Percentiles rank a stretch among this genome's conserved stretches.
Evolutionary conservation across 768 basidiomycete genomes (phyloP).

Genomic region (Leucocoprinus birnbaumii): DNA sequence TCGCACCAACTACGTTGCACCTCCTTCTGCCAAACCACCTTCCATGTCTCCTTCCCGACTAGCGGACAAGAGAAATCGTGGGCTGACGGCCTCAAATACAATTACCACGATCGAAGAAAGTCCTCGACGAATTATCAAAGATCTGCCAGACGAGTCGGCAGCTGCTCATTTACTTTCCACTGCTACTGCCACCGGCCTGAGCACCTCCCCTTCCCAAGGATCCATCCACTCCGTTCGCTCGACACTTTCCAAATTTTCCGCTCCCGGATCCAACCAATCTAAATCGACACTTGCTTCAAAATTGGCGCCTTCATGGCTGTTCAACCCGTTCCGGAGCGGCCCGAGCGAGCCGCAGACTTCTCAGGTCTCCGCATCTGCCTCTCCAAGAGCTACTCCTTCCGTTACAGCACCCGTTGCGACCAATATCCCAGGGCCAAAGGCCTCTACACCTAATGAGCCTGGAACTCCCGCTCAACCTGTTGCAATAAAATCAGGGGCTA

Average conservation of each 20-base stretch:
- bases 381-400: conserved; percentile 24
- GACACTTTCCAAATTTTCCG: conserved; percentile 27
- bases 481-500: conserved; percentile 36
- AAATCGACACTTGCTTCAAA: conserved; percentile 51
- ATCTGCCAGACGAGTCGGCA: conserved; percentile 48
- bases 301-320: conserved; percentile 74
- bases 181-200: conserved; percentile 32
- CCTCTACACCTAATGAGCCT: conserved; percentile 18
- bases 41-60: conserved; percentile 40
- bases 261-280: conserved; percentile 19
- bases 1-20: conserved; percentile 33
- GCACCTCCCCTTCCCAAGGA: conserved; percentile 63
- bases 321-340: conserved; percentile 68
- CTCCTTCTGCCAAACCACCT: conserved; percentile 17
- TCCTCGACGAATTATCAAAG: conserved; percentile 45
- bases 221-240: conserved; percentile 62
- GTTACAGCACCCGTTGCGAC: conserved; percentile 31
- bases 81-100: conserved; percentile 38
- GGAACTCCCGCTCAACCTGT: conserved; percentile 36
- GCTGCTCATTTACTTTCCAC: conserved; percentile 16
- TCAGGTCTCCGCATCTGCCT: conserved; percentile 48
- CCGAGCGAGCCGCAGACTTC: conserved; percentile 64
- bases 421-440: conserved; percentile 28
- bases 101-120: conserved; percentile 75
- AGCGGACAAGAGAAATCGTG: conserved; percentile 46